Percentiles rank a stretch among this genome's conserved stretches.
Evolutionary conservation across 1,139 yeast genomes (phyloP).

Genomic region (Chernovozyma sophiae-reginae): DNA sequence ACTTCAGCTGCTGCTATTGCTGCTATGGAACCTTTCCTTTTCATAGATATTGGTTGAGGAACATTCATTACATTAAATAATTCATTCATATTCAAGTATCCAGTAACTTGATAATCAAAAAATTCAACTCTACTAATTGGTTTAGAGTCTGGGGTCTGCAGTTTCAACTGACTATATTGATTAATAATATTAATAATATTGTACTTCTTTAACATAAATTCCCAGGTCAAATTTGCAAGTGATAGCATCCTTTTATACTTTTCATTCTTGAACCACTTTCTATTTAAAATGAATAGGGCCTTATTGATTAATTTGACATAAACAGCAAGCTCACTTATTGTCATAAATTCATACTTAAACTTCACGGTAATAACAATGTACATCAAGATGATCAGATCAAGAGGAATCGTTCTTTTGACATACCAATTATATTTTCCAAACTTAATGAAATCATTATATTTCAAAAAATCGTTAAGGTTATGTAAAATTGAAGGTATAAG

Average conservation of each 20-base stretch:
- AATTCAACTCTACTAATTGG: slow-evolving; percentile 25
- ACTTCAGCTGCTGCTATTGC: background rate
- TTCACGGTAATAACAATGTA: slow-evolving; percentile 52
- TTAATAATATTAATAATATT: slow-evolving; percentile 29
- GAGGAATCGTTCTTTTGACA: slow-evolving; percentile 53
- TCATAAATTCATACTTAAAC: slow-evolving; percentile 43
- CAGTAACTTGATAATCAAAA: slow-evolving; percentile 39
- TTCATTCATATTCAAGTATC: slow-evolving; percentile 37
- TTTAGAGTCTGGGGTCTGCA: slow-evolving; percentile 2
- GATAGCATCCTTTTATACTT: slow-evolving; percentile 45
- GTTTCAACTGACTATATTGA: slow-evolving; percentile 17
- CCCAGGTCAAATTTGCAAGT: slow-evolving; percentile 43
- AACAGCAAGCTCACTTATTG: slow-evolving; percentile 28
- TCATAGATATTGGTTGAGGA: slow-evolving; percentile 28
- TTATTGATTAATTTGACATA: slow-evolving; percentile 41
- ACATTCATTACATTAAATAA: slow-evolving; percentile 42
- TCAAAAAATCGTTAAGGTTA: slow-evolving; percentile 50
- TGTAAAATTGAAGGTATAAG: slow-evolving; percentile 57
- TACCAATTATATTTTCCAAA: slow-evolving; percentile 58
- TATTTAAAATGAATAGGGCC: slow-evolving; percentile 38
- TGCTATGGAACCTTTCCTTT: slow-evolving; percentile 1
- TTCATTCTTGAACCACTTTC: slow-evolving; percentile 47
- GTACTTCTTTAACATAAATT: slow-evolving; percentile 36
- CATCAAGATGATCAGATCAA: slow-evolving; percentile 54
- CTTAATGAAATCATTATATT: slow-evolving; percentile 45